phyloP scores from a whole-genome alignment of 257 asterid genomes.

The Solanum raphanifolium region DNA sequence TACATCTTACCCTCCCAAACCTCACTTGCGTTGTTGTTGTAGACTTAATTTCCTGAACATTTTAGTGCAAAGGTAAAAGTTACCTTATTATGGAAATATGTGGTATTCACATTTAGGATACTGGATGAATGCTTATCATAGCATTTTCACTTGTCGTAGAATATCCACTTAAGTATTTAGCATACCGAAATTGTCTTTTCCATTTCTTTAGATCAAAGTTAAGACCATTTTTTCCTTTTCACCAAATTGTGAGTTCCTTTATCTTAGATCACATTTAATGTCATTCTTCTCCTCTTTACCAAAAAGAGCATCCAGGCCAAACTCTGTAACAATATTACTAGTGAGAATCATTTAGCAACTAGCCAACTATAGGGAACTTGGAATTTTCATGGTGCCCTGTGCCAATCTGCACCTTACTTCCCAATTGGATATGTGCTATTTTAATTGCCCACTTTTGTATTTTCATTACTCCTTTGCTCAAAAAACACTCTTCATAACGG shows the following conservation, averaged over 20 bases:
- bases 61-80: background rate
- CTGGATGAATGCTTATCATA: background rate
- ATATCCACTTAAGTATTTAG: background rate
- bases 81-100: background rate
- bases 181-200: background rate
- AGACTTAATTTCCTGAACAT: background rate
- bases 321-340: background rate
- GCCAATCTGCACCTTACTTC: background rate
- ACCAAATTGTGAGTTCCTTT: background rate
- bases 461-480: background rate
- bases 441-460: background rate
- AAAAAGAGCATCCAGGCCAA: background rate
- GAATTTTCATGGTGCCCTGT: background rate
- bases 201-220: background rate
- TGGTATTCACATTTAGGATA: background rate
- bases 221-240: background rate
- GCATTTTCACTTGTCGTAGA: background rate
- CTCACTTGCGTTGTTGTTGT: background rate
- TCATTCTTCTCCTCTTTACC: background rate
- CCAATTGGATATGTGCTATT: background rate
- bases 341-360: background rate
- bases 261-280: background rate
- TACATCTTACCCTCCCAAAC: background rate
- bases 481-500: background rate
- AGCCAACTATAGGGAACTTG: background rate